Percentiles rank a stretch among this genome's conserved stretches.
Evolutionary conservation across 768 basidiomycete species (phyloP).

Genomic region (Collybia mongolica): DNA sequence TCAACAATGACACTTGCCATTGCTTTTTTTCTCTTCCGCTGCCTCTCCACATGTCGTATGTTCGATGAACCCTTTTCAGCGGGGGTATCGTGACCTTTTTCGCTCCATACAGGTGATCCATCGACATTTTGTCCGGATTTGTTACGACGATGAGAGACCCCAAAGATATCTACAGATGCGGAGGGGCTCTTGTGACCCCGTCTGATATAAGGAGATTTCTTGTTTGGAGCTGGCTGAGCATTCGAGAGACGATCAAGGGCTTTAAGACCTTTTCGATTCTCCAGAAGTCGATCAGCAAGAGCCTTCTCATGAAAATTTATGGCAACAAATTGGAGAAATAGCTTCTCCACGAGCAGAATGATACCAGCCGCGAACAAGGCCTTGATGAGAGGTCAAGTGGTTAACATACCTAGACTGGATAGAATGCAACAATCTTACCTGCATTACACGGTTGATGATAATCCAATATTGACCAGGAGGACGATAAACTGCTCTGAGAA

Average conservation of each 20-base stretch:
- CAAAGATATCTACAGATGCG: slow-evolving; percentile 32
- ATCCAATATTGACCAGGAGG: slow-evolving; percentile 70
- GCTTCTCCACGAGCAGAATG: slow-evolving; percentile 43
- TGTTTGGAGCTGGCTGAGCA: slow-evolving; percentile 45
- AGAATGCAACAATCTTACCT: slow-evolving; percentile 35
- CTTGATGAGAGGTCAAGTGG: slow-evolving; percentile 21
- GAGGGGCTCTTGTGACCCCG: slow-evolving; percentile 44
- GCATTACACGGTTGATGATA: slow-evolving; percentile 68
- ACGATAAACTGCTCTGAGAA: slow-evolving; percentile 52
- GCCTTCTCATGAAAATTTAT: slow-evolving; percentile 81
- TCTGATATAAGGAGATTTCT: slow-evolving; percentile 38
- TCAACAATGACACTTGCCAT: slow-evolving; percentile 72
- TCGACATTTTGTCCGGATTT: slow-evolving; percentile 13
- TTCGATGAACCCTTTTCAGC: slow-evolving; percentile 14
- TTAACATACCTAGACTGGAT: background rate
- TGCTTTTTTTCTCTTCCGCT: slow-evolving; percentile 44
- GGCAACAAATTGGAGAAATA: slow-evolving; percentile 73
- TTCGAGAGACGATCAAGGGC: slow-evolving; percentile 73
- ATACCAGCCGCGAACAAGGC: slow-evolving; percentile 44
- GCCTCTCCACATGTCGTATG: slow-evolving; percentile 25
- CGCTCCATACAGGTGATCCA: slow-evolving; percentile 10
- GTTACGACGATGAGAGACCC: slow-evolving; percentile 10
- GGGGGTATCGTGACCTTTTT: slow-evolving; percentile 4
- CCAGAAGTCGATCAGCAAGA: slow-evolving; percentile 67
- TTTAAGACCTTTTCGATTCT: slow-evolving; percentile 68